phyloP scores from a whole-genome alignment of 2,329 filamentous ascomycete species.

The Colletotrichum higginsianum region DNA sequence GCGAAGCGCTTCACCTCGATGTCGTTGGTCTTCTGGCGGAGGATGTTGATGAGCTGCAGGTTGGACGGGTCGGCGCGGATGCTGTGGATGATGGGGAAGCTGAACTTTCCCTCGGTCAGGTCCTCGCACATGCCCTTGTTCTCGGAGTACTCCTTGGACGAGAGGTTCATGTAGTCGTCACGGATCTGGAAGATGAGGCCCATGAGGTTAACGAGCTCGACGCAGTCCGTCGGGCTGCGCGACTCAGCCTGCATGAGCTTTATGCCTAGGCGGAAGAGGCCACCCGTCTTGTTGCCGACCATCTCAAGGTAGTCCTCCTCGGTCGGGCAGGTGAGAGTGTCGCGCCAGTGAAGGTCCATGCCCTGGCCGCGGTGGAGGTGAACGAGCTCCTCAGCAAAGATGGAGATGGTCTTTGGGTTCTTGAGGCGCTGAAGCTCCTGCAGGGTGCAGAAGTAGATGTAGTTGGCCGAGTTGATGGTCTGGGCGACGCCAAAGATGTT shows the following conservation, averaged over 20 bases:
- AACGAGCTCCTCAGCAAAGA: conserved; percentile 86
- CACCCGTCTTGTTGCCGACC: conserved; percentile 92
- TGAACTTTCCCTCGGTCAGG: conserved; percentile 96
- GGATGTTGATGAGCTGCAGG: conserved; percentile 88
- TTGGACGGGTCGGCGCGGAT: conserved; percentile 83
- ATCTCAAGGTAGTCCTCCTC: conserved; percentile 96
- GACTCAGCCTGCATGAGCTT: conserved; percentile 90
- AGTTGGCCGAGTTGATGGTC: conserved; percentile 93
- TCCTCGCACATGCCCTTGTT: conserved; percentile 98
- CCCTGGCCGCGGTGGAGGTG: conserved; percentile 91
- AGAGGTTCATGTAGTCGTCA: conserved; percentile 94
- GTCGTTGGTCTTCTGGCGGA: conserved; percentile 90
- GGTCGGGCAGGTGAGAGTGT: conserved; percentile 85
- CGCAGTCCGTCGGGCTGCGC: conserved; percentile 73
- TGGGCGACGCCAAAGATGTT: conserved; percentile 88
- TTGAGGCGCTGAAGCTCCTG: conserved; percentile 80
- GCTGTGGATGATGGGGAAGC: conserved; percentile 94
- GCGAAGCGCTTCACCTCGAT: conserved; percentile 93
- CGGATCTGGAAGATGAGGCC: conserved; percentile 92
- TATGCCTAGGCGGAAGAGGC: conserved; percentile 86
- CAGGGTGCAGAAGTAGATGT: conserved; percentile 87
- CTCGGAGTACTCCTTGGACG: conserved; percentile 79
- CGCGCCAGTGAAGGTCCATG: conserved; percentile 93
- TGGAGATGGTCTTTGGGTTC: conserved; percentile 76
- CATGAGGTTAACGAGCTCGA: conserved; percentile 87